phyloP scores from a whole-genome alignment of 495 filamentous ascomycete genomes.

The Neurospora intermedia region DNA sequence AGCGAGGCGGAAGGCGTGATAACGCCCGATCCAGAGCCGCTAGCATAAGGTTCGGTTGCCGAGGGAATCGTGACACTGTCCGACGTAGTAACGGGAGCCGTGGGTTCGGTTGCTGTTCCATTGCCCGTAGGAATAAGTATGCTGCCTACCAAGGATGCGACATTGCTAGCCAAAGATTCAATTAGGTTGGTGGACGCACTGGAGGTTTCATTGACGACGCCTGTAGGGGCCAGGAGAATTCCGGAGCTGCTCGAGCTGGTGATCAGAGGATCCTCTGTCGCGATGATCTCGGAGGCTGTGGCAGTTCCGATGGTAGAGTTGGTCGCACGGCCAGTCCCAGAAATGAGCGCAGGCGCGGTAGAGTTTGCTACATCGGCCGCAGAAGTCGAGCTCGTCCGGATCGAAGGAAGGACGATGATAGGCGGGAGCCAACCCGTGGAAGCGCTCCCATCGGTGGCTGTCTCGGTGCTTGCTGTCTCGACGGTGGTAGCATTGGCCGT shows the following conservation, averaged over 20 bases:
- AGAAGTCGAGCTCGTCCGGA: background rate
- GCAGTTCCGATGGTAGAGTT: background rate
- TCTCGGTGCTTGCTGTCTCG: background rate
- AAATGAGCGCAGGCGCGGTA: background rate
- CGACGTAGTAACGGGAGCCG: background rate
- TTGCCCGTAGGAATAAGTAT: background rate
- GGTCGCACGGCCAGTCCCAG: background rate
- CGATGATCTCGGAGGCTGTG: background rate
- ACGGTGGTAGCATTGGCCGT: background rate
- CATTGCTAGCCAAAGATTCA: conserved; percentile 1
- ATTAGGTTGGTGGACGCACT: conserved; percentile 1
- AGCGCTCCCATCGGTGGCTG: background rate
- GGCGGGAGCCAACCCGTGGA: background rate
- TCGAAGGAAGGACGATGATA: conserved; percentile 3
- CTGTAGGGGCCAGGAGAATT: conserved; percentile 7
- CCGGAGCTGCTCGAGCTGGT: conserved; percentile 3
- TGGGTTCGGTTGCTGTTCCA: background rate
- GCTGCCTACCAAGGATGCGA: conserved; percentile 1
- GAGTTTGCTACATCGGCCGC: background rate
- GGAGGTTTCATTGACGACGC: conserved; percentile 5
- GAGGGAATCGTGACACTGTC: background rate
- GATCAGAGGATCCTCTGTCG: conserved; percentile 1
- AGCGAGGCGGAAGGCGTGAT: background rate
- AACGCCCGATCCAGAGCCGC: background rate
- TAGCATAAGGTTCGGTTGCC: background rate